These are phyloP conservation scores for Venturia oleaginea DNA, from an alignment of 2,329 filamentous ascomycete species.

Conservation along the genomic window DNA sequence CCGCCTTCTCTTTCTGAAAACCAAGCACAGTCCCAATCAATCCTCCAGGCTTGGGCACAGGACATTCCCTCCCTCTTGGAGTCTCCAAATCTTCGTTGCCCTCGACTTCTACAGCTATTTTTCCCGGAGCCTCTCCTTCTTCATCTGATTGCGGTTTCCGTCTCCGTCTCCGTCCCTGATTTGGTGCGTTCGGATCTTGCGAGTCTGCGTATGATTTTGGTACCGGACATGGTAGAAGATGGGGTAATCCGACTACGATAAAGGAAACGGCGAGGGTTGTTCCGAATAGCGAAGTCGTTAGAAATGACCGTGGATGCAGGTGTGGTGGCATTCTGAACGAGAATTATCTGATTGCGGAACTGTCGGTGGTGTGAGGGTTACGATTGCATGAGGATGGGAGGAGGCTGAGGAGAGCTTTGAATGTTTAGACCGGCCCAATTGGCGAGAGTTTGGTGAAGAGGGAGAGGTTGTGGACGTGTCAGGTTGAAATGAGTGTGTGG, in stretches of 20 bases:
- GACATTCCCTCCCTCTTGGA: constrained; percentile 61
- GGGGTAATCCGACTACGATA: constrained; percentile 82
- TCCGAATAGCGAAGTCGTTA: constrained; percentile 89
- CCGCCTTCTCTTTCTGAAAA: constrained; percentile 32
- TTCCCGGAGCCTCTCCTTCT: constrained; percentile 2
- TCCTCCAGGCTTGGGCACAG: constrained; percentile 81
- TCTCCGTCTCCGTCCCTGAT: constrained; percentile 28
- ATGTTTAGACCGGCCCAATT: not conserved
- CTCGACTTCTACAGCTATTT: constrained; percentile 15
- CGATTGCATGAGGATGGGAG: not conserved
- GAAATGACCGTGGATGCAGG: constrained; percentile 86
- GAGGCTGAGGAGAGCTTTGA: not conserved
- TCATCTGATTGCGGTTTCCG: constrained; percentile 31
- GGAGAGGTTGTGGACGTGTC: not conserved
- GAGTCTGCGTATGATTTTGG: constrained; percentile 61
- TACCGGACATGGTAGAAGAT: constrained; percentile 84
- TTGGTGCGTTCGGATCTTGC: constrained; percentile 29
- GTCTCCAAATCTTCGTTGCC: constrained; percentile 10
- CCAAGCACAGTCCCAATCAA: constrained; percentile 67
- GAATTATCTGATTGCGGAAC: not conserved
- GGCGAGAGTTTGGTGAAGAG: not conserved
- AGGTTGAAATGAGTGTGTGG: not conserved
- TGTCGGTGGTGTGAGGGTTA: constrained; percentile 13
- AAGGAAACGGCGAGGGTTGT: constrained; percentile 86
- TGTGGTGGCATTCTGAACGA: constrained; percentile 42